Evolutionary conservation across 495 filamentous ascomycete genomes (phyloP).

Genomic region (Tuber umbilicatum): DNA sequence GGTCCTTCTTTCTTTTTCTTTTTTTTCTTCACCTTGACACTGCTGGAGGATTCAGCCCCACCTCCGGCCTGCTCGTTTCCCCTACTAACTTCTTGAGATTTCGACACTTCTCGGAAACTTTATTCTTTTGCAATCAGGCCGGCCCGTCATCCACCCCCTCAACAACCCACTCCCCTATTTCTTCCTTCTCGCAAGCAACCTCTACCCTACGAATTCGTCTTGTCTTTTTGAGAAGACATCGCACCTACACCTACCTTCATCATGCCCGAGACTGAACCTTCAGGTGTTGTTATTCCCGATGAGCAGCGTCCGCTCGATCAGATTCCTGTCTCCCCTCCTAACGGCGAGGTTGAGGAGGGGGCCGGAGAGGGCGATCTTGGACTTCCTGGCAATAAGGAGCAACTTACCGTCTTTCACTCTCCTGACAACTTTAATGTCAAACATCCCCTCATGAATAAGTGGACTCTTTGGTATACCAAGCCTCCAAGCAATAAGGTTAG

Average conservation of each 20-base stretch:
- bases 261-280: conserved; percentile 23
- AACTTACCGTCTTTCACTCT: conserved; percentile 91
- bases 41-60: neutral
- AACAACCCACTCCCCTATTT: neutral
- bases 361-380: conserved; percentile 43
- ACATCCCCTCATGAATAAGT: conserved; percentile 89
- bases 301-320: conserved; percentile 49
- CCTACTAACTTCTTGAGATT: neutral
- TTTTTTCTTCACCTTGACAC: neutral
- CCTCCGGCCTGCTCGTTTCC: neutral
- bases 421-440: conserved; percentile 98
- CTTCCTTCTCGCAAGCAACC: neutral
- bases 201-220: neutral
- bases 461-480: conserved; percentile 99
- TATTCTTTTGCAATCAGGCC: neutral
- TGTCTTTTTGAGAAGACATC: neutral
- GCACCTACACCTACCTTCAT: conserved; percentile 5
- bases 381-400: conserved; percentile 47
- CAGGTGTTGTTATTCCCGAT: conserved; percentile 24
- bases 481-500: conserved; percentile 90
- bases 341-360: conserved; percentile 44
- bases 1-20: neutral
- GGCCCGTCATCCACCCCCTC: neutral
- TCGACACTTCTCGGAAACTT: neutral
- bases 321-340: conserved; percentile 65